phyloP scores from a whole-genome alignment of 768 basidiomycete species.

The Russula compacta region DNA sequence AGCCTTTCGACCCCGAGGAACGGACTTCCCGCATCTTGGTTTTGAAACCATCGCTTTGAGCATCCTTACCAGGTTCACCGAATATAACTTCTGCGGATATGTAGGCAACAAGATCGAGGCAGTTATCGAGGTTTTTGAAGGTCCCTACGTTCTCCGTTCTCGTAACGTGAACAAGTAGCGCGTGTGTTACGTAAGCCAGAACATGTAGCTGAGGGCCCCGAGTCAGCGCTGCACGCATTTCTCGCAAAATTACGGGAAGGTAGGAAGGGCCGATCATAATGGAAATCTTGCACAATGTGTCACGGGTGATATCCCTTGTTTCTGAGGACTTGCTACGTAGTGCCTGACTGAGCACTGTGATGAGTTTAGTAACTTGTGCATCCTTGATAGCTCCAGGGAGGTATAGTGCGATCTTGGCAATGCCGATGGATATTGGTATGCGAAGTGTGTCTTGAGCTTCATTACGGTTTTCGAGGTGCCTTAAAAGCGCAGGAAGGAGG shows the following conservation, averaged over 20 bases:
- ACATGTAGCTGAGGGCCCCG: constrained; percentile 95
- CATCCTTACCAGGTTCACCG: constrained; percentile 87
- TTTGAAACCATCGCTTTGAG: constrained; percentile 82
- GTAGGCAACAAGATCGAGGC: constrained; percentile 70
- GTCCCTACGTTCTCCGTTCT: constrained; percentile 41
- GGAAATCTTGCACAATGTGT: constrained; percentile 74
- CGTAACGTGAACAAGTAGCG: constrained; percentile 75
- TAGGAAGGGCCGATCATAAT: constrained; percentile 63
- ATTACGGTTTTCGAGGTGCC: constrained; percentile 76
- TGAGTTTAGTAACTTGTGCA: constrained; percentile 60
- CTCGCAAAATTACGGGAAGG: constrained; percentile 63
- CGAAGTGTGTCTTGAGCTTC: constrained; percentile 76
- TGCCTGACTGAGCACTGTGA: constrained; percentile 83
- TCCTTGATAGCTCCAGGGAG: constrained; percentile 58
- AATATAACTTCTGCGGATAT: constrained; percentile 87
- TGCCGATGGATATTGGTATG: constrained; percentile 81
- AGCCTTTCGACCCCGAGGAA: constrained; percentile 68
- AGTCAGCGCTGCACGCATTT: constrained; percentile 73
- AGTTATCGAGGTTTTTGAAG: constrained; percentile 63
- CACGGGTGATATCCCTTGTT: constrained; percentile 77
- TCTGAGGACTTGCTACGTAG: constrained; percentile 92
- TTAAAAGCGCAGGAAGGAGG: constrained; percentile 71
- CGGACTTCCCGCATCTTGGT: constrained; percentile 91
- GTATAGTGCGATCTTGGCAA: constrained; percentile 74
- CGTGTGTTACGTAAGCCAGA: constrained; percentile 75